Conservation (phyloP, 805 yeast genomes). For the Candida insectorum region DNA sequence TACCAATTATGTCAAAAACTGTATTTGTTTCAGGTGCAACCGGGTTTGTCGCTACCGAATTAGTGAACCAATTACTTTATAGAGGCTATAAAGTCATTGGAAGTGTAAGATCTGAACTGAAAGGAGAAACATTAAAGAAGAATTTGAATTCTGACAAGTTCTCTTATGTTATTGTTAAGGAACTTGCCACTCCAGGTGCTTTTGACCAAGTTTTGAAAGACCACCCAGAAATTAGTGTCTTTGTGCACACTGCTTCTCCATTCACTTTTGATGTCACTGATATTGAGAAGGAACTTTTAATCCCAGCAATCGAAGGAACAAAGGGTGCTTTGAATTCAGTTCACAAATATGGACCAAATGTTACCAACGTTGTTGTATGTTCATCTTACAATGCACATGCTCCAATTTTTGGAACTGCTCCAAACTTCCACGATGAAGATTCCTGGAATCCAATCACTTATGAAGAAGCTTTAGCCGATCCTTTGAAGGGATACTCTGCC, state of each 20-base stretch:
- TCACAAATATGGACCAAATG: conserved; percentile 34
- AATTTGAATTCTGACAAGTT: conserved; percentile 29
- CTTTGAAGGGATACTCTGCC: conserved; percentile 47
- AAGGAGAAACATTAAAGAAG: conserved; percentile 27
- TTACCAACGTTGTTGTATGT: conserved; percentile 42
- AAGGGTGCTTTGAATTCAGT: conserved; percentile 49
- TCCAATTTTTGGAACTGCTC: conserved; percentile 6
- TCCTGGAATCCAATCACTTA: conserved; percentile 53
- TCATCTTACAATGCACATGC: conserved; percentile 54
- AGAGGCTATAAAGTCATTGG: conserved; percentile 41
- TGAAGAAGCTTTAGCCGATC: conserved; percentile 42
- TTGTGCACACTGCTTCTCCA: conserved; percentile 62
- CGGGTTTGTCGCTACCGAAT: conserved; percentile 51
- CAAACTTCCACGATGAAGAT: conserved; percentile 1
- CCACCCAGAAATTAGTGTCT: conserved; percentile 43
- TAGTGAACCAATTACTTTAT: conserved; percentile 36
- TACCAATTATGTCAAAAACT: conserved; percentile 9
- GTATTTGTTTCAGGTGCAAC: conserved; percentile 51
- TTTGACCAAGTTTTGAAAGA: conserved; percentile 43
- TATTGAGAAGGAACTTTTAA: conserved; percentile 47
- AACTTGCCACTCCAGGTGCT: conserved; percentile 42
- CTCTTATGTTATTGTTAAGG: conserved; percentile 44
- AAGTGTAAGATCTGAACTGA: conserved; percentile 7
- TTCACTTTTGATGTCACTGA: conserved; percentile 42
- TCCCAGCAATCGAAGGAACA: conserved; percentile 57